A percentile compares a stretch with the other conserved stretches of the same genome.
Evolutionary conservation across 495 filamentous ascomycete genomes (phyloP).

Genomic region (Xylona heveae): DNA sequence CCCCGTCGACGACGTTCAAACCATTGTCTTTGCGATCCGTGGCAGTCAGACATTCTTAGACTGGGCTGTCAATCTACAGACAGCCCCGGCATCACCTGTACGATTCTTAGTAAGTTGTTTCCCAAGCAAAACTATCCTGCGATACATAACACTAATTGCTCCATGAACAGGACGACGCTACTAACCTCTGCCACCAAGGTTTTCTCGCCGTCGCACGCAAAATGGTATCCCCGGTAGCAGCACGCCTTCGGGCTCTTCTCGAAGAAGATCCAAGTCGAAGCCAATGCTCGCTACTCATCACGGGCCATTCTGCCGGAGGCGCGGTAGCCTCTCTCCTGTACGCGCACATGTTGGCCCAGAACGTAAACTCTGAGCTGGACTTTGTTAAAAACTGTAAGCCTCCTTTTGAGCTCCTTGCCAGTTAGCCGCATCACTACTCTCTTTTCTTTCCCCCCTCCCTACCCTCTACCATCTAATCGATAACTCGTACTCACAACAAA

Average conservation of each 20-base stretch:
- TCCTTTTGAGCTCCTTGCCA: no score
- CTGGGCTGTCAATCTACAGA: constrained; percentile 61
- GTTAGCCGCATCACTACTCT: no score
- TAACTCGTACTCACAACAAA: neutral
- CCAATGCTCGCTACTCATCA: constrained; percentile 52
- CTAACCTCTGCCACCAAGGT: constrained; percentile 57
- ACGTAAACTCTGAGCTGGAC: constrained; percentile 40
- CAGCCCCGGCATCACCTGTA: constrained; percentile 33
- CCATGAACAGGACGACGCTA: constrained; percentile 35
- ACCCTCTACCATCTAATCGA: neutral
- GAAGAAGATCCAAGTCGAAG: constrained; percentile 45
- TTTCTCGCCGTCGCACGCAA: constrained; percentile 53
- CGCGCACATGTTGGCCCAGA: constrained; percentile 47
- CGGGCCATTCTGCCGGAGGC: constrained; percentile 67
- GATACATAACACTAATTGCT: neutral
- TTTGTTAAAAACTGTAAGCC: constrained; percentile 28
- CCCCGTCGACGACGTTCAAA: constrained; percentile 51
- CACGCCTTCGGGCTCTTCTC: constrained; percentile 40
- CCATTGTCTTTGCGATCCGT: constrained; percentile 60
- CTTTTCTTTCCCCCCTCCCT: neutral
- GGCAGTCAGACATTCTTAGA: constrained; percentile 63
- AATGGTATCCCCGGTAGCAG: constrained; percentile 53
- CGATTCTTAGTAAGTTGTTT: constrained; percentile 35
- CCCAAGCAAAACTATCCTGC: neutral
- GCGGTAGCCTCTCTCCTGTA: constrained; percentile 61